phyloP scores from a whole-genome alignment of 176 grass and related monocot genomes.

The Oryza longistaminata region DNA sequence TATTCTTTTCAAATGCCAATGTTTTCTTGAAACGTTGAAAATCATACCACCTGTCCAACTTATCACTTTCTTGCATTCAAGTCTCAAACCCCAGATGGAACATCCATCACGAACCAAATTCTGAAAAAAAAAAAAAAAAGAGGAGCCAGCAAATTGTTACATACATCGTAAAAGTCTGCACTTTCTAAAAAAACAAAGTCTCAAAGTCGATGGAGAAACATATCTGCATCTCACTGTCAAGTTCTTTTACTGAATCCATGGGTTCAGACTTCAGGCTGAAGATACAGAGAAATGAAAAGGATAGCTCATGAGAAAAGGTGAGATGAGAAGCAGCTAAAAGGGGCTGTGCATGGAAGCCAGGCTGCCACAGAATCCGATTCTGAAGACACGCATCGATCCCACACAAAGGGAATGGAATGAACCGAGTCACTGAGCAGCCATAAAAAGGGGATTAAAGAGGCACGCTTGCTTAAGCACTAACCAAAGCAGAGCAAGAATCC shows the following conservation, averaged over 20 bases:
- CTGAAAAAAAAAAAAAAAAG: neutral
- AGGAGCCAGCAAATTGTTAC: neutral
- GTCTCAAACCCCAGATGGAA: neutral
- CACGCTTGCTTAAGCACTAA: neutral
- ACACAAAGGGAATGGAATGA: conserved; percentile 30
- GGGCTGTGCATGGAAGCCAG: conserved; percentile 42
- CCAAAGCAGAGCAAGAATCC: conserved; percentile 25
- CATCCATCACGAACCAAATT: neutral
- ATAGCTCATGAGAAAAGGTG: conserved; percentile 28
- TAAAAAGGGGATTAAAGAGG: conserved; percentile 28
- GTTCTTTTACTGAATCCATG: neutral
- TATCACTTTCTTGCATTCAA: neutral
- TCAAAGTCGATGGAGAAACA: conserved; percentile 1
- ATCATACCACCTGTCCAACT: neutral
- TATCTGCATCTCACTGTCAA: neutral
- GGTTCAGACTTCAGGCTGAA: neutral
- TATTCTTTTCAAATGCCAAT: neutral
- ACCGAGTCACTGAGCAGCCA: neutral
- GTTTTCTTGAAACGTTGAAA: neutral
- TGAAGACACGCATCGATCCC: conserved; percentile 21
- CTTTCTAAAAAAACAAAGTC: neutral
- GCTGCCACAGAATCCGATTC: conserved; percentile 65
- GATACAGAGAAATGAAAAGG: neutral
- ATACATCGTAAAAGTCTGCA: neutral
- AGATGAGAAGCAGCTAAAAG: conserved; percentile 35